phyloP scores from a whole-genome alignment of 345 rosid genomes.

The Clarkia xantiana region DNA sequence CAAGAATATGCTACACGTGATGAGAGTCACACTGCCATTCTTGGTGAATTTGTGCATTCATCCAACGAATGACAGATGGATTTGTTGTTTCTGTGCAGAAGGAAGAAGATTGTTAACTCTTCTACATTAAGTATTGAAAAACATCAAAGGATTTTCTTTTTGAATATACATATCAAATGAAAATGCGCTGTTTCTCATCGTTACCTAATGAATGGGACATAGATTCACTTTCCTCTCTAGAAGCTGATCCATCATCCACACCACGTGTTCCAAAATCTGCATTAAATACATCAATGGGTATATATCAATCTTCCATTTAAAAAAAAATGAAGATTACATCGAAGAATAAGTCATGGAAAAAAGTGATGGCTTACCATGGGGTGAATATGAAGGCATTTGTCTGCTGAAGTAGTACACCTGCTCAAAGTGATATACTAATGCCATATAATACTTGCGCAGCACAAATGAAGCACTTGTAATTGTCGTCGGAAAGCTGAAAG shows the following conservation, averaged over 20 bases:
- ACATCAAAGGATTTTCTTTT: not conserved
- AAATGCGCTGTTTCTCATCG: constrained; percentile 1
- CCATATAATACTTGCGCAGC: constrained; percentile 59
- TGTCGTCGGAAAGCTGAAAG: constrained; percentile 66
- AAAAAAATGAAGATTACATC: not conserved
- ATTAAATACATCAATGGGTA: not conserved
- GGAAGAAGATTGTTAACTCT: no score
- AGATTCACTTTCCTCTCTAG: constrained; percentile 13
- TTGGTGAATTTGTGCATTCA: no score
- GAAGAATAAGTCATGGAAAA: not conserved
- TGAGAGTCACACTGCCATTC: no score
- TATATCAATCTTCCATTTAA: not conserved
- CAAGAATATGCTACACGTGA: no score
- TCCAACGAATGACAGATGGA: no score
- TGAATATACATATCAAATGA: no score
- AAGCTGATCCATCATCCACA: constrained; percentile 19
- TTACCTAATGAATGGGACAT: constrained; percentile 14
- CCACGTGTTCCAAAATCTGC: constrained; percentile 19
- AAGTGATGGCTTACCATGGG: constrained; percentile 12
- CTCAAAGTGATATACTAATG: constrained; percentile 58
- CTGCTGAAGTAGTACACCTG: constrained; percentile 49
- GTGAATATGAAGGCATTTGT: constrained; percentile 21
- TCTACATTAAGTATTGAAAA: no score
- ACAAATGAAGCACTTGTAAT: constrained; percentile 83
- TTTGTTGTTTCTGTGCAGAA: no score